Evolutionary conservation across 2,329 filamentous ascomycete genomes (phyloP).

Genomic region (Bipolaris cookei): DNA sequence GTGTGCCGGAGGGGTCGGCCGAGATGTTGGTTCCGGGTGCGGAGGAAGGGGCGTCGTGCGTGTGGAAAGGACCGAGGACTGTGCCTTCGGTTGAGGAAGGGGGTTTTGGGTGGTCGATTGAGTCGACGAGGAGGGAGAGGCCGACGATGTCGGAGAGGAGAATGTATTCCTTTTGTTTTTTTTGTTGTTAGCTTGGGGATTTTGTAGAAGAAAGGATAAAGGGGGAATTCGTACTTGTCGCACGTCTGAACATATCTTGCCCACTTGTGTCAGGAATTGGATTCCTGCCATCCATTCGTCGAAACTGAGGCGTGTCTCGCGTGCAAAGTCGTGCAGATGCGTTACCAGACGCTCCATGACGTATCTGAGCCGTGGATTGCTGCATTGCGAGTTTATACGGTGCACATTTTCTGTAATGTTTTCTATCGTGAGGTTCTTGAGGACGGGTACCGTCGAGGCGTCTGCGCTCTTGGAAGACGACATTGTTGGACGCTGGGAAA

Average conservation of each 20-base stretch:
- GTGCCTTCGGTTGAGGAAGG: constrained; percentile 74
- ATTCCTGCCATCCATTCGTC: constrained; percentile 80
- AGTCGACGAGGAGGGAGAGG: constrained; percentile 79
- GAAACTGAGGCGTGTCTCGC: constrained; percentile 77
- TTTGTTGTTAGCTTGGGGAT: not conserved
- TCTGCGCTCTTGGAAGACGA: constrained; percentile 3
- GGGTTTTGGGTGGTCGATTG: constrained; percentile 83
- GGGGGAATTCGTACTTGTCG: constrained; percentile 62
- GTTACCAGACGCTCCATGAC: constrained; percentile 75
- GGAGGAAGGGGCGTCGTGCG: constrained; percentile 71
- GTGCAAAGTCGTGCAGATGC: constrained; percentile 81
- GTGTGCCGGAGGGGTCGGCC: constrained; percentile 71
- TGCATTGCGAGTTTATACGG: constrained; percentile 74
- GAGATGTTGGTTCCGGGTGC: constrained; percentile 67
- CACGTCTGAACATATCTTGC: constrained; percentile 75
- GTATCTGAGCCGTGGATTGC: constrained; percentile 71
- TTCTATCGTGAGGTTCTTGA: constrained; percentile 74
- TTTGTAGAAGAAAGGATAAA: no score
- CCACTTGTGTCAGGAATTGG: constrained; percentile 72
- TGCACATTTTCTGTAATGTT: constrained; percentile 81
- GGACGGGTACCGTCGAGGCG: constrained; percentile 18
- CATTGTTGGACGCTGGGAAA: not conserved
- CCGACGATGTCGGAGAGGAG: constrained; percentile 81
- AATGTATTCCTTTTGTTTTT: constrained; percentile 70
- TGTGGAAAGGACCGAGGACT: constrained; percentile 83